These are phyloP conservation scores for Canariomyces notabilis DNA, from an alignment of 2,329 filamentous ascomycete species.

Conservation along the genomic window DNA sequence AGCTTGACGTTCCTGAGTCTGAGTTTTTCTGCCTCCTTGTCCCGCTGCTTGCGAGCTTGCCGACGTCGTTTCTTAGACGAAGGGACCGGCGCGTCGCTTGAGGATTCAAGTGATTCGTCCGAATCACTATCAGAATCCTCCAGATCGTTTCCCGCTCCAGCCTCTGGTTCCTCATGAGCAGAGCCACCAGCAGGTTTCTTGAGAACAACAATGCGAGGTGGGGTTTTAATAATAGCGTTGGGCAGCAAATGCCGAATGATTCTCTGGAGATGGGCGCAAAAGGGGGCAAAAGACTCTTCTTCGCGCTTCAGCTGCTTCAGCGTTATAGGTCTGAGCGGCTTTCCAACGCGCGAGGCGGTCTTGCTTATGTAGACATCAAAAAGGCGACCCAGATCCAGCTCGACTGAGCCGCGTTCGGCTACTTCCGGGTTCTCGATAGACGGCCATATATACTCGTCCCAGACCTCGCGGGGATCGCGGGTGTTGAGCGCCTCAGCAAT, in stretches of 20 bases:
- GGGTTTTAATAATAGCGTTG: background rate
- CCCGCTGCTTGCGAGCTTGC: constrained; percentile 35
- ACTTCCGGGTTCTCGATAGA: constrained; percentile 14
- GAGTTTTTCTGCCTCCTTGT: constrained; percentile 47
- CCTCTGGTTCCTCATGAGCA: background rate
- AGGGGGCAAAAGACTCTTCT: constrained; percentile 15
- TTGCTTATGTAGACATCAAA: constrained; percentile 23
- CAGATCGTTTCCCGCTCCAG: no score
- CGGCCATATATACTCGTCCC: constrained; percentile 26
- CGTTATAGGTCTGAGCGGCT: constrained; percentile 1
- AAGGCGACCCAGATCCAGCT: constrained; percentile 17
- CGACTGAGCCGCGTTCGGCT: background rate
- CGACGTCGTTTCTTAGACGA: constrained; percentile 44
- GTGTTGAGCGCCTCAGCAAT: constrained; percentile 25
- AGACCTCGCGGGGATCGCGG: constrained; percentile 21
- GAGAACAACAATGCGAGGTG: constrained; percentile 2
- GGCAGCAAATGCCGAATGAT: constrained; percentile 19
- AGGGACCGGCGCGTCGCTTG: constrained; percentile 26
- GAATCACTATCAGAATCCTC: no score
- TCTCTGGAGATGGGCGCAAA: constrained; percentile 21
- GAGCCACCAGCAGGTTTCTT: background rate
- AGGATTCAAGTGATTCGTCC: constrained; percentile 6
- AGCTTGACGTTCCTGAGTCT: constrained; percentile 53
- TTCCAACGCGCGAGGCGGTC: constrained; percentile 2
- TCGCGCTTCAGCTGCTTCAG: constrained; percentile 7